Evolutionary conservation across 2,329 filamentous ascomycete species (phyloP).

Genomic region (Sarocladium oryzae): DNA sequence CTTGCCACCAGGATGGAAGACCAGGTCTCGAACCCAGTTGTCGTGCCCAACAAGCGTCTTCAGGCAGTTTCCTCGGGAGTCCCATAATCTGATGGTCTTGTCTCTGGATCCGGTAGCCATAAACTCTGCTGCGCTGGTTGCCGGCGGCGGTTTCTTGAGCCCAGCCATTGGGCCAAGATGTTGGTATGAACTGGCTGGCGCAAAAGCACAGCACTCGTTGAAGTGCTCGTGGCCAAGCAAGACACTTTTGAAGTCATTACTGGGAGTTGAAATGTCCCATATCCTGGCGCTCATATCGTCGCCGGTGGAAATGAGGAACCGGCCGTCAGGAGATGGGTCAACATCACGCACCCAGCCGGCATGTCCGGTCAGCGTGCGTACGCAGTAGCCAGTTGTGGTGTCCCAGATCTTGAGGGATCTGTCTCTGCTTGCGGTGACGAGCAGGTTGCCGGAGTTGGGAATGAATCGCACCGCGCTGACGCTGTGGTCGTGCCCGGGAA

Average conservation of each 20-base stretch:
- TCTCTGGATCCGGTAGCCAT: slow-evolving; percentile 85
- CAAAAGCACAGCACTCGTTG: slow-evolving; percentile 80
- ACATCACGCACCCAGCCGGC: slow-evolving; percentile 89
- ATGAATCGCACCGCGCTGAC: slow-evolving; percentile 86
- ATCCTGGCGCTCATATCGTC: slow-evolving; percentile 76
- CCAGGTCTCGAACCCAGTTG: slow-evolving; percentile 83
- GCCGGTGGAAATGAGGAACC: slow-evolving; percentile 75
- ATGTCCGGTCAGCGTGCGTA: slow-evolving; percentile 84
- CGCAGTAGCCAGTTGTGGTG: slow-evolving; percentile 83
- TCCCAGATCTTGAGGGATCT: slow-evolving; percentile 87
- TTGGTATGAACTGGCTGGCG: slow-evolving; percentile 71
- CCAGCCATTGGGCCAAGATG: slow-evolving; percentile 72
- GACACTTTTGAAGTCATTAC: slow-evolving; percentile 67
- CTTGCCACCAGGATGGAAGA: slow-evolving; percentile 88
- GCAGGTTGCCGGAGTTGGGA: slow-evolving; percentile 77
- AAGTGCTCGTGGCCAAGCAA: slow-evolving; percentile 82
- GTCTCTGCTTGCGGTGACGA: slow-evolving; percentile 82
- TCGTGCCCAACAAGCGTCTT: slow-evolving; percentile 84
- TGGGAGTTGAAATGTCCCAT: slow-evolving; percentile 69
- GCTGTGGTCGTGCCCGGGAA: slow-evolving; percentile 88
- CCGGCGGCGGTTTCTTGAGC: slow-evolving; percentile 71
- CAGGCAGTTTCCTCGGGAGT: slow-evolving; percentile 74
- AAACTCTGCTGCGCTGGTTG: slow-evolving; percentile 74
- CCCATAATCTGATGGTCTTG: slow-evolving; percentile 87
- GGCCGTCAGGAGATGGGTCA: slow-evolving; percentile 72